Evolutionary conservation across 306 rosid genomes (phyloP), one percentile per base, ranked within the genome.

Genomic region (Ormosia emarginata): DNA sequence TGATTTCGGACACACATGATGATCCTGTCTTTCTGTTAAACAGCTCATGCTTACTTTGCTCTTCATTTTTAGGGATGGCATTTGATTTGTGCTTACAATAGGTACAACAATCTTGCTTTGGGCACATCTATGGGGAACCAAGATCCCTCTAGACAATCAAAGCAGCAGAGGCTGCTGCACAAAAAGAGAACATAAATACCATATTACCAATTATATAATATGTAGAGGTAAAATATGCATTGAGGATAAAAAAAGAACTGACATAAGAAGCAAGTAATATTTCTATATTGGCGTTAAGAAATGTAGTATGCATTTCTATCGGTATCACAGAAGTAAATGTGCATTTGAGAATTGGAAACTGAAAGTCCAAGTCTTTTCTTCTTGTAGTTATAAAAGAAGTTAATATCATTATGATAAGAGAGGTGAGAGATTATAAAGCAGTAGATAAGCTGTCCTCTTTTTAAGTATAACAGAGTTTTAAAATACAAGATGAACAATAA

Each of bases 51-150:
- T 86, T 87, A 88, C 88, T 83, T 95, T 90, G 87, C 93, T 87
- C 97, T 95, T 91, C 98, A 95, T 95, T 83, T 90, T 93, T 79
- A 93, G 67, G 77, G 95, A 95, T 93, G 98, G 98, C 98, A 95
- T 95, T 95, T 91, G 98, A 74, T 86, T 92, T 88, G 76, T 46
- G 79, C 87, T 87, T 86, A 76, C 64, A 84, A 88, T 83, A 67
- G 13, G 76, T 82, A 84, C 84, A 67, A 78, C 86, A 80, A 68
- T 70, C 79, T 77, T 78, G 93, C 84, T 70, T 79, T 43, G 72
- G 69, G 88, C 87, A 87, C 95, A 88, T 91, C 88, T 79, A 87
- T 52, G 62, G 86, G 86, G 86, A 85, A 83, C 87, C 78, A 65
- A 78, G 55, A 79, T 74, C 88, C 91, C 86, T 81, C 63, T n/a